Conservation (phyloP, 768 basidiomycete genomes). For the Amanita fuliginea region DNA sequence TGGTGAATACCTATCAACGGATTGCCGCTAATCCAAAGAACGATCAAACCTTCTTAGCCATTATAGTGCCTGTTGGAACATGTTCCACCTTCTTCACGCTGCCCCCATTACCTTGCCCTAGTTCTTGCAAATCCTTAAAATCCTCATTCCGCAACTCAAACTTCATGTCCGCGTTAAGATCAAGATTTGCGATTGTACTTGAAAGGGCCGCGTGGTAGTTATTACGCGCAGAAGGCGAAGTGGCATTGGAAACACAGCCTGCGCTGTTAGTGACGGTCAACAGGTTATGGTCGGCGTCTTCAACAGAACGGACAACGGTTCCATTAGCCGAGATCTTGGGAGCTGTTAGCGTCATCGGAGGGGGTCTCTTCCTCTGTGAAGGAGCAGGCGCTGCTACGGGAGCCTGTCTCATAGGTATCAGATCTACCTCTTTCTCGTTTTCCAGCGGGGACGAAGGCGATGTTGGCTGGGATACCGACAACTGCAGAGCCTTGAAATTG, state of each 20-base stretch:
- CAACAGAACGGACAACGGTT: slow-evolving; percentile 26
- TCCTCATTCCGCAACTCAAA: slow-evolving; percentile 83
- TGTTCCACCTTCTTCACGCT: slow-evolving; percentile 97
- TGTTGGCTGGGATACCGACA: slow-evolving; percentile 42
- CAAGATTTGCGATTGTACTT: slow-evolving; percentile 77
- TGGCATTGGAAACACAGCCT: slow-evolving; percentile 42
- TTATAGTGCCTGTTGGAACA: slow-evolving; percentile 77
- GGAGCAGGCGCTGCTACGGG: slow-evolving; percentile 11
- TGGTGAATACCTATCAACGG: slow-evolving; percentile 17
- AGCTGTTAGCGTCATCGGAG: slow-evolving; percentile 73
- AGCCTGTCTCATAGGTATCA: slow-evolving; percentile 5
- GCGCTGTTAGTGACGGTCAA: slow-evolving; percentile 38
- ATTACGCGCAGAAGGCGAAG: slow-evolving; percentile 40
- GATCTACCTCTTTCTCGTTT: not conserved
- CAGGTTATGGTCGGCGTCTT: slow-evolving; percentile 33
- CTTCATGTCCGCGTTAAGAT: slow-evolving; percentile 79
- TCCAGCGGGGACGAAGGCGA: slow-evolving; percentile 21
- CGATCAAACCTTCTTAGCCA: slow-evolving; percentile 89
- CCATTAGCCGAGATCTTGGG: slow-evolving; percentile 43
- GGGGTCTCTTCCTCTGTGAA: slow-evolving; percentile 60
- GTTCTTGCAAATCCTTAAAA: slow-evolving; percentile 79
- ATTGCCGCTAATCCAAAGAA: not conserved
- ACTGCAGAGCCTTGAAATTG: slow-evolving; percentile 81
- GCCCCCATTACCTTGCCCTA: slow-evolving; percentile 95
- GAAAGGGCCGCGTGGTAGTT: slow-evolving; percentile 72